A percentile compares a stretch with the other conserved stretches of the same genome.
Conservation (phyloP, 1,139 yeast species). For the Yamadazyma membranifaciens region DNA sequence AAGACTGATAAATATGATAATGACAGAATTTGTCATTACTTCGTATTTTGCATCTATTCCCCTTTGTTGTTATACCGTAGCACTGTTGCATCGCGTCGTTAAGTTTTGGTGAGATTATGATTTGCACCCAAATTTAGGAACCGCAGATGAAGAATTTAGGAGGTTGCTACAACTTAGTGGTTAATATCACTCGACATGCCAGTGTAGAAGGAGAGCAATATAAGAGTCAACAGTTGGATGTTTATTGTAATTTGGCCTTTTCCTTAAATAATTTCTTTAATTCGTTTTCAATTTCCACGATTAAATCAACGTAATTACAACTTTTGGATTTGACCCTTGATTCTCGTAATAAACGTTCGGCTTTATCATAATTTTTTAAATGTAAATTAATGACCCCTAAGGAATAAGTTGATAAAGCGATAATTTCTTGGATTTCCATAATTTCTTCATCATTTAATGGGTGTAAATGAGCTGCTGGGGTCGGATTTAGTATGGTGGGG, state of each 20-base stretch:
- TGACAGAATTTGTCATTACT: constrained; percentile 25
- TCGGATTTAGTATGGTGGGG: constrained; percentile 12
- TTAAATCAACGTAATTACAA: constrained; percentile 62
- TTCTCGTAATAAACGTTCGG: constrained; percentile 64
- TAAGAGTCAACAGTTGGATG: too few species aligned
- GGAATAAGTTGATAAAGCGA: constrained; percentile 82
- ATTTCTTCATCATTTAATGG: constrained; percentile 17
- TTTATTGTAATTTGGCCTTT: constrained; percentile 12
- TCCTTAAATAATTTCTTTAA: constrained; percentile 49
- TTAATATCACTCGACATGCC: too few species aligned
- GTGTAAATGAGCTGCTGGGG: constrained; percentile 21
- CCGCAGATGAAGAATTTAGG: too few species aligned
- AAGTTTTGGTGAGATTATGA: too few species aligned
- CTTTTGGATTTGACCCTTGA: constrained; percentile 71
- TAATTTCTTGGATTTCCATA: constrained; percentile 47
- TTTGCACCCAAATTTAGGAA: too few species aligned
- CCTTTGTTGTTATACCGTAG: constrained; percentile 30
- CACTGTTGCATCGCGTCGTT: constrained; percentile 21
- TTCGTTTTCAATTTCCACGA: constrained; percentile 66
- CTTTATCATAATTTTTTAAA: constrained; percentile 50
- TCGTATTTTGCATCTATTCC: constrained; percentile 27
- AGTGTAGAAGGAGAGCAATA: too few species aligned
- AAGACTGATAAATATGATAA: constrained; percentile 18
- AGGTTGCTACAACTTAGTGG: too few species aligned
- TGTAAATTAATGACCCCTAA: constrained; percentile 77